Conservation (phyloP, 2,329 filamentous ascomycete species). For the Niveomyces coronatus region DNA sequence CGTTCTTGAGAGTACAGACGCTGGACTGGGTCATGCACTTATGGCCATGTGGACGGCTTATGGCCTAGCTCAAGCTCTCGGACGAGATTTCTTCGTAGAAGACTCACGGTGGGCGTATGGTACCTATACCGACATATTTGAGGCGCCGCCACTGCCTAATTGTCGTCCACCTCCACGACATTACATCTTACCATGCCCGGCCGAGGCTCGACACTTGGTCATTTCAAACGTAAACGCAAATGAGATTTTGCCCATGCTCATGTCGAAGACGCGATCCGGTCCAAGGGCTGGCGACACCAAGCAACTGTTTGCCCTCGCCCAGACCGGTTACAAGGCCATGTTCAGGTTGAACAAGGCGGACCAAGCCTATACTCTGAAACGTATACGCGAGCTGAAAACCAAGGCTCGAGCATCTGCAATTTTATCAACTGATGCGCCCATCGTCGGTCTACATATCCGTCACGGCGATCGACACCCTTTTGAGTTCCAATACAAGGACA, state of each 20-base stretch:
- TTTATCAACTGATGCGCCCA: slow-evolving; percentile 24
- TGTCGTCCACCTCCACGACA: slow-evolving; percentile 65
- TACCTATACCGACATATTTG: slow-evolving; percentile 62
- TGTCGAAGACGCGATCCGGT: slow-evolving; percentile 20
- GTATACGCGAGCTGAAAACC: slow-evolving; percentile 44
- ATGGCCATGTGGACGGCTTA: slow-evolving; percentile 80
- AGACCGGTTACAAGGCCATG: slow-evolving; percentile 60
- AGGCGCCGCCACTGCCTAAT: slow-evolving; percentile 49
- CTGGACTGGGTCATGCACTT: slow-evolving; percentile 65
- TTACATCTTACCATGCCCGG: slow-evolving; percentile 71
- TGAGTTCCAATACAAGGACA: slow-evolving; percentile 65
- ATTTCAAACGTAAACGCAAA: slow-evolving; percentile 58
- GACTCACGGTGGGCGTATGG: slow-evolving; percentile 80
- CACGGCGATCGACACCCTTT: slow-evolving; percentile 69
- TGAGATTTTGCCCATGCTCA: slow-evolving; percentile 51
- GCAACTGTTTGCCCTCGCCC: slow-evolving; percentile 55
- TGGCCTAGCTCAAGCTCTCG: slow-evolving; percentile 64
- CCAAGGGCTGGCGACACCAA: slow-evolving; percentile 27
- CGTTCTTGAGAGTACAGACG: slow-evolving; percentile 61
- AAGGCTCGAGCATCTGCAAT: slow-evolving; percentile 33
- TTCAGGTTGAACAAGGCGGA: slow-evolving; percentile 62
- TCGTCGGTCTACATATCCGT: slow-evolving; percentile 67
- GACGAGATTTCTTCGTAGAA: slow-evolving; percentile 72
- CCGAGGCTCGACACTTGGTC: slow-evolving; percentile 62
- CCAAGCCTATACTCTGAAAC: slow-evolving; percentile 49